A percentile compares a stretch with the other conserved stretches of the same genome.
phyloP scores from a whole-genome alignment of 176 grass and related monocot species.

The Melocanna baccifera region DNA sequence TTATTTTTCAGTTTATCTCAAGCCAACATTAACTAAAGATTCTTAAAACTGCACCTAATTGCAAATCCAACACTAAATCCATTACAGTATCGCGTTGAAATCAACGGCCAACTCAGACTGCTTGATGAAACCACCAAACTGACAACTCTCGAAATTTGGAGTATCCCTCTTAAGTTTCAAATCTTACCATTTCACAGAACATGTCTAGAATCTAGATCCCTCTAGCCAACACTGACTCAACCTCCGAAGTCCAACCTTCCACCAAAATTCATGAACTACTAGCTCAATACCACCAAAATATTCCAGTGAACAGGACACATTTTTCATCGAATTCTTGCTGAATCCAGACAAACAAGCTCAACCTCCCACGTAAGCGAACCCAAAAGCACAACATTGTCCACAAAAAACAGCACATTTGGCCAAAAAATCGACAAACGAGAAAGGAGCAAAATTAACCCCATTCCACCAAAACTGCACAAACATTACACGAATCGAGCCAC shows the following conservation, averaged over 20 bases:
- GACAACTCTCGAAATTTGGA: background rate
- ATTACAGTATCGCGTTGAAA: background rate
- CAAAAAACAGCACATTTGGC: background rate
- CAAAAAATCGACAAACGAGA: background rate
- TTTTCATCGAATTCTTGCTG: background rate
- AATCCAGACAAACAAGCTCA: background rate
- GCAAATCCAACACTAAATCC: background rate
- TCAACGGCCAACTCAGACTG: background rate
- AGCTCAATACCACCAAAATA: background rate
- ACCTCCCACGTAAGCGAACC: background rate
- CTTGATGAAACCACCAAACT: background rate
- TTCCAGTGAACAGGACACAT: background rate
- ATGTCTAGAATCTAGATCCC: conserved; percentile 10
- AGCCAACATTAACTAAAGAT: background rate
- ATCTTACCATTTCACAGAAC: background rate
- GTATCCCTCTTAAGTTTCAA: background rate
- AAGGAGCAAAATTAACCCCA: background rate
- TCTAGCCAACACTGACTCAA: background rate
- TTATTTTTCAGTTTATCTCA: background rate
- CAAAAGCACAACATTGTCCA: background rate
- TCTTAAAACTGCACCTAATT: background rate
- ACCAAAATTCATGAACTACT: background rate
- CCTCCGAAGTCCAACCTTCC: background rate
- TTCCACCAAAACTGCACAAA: background rate
- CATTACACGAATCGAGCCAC: background rate